These are phyloP conservation scores for Kalmanozyma brasiliensis DNA, from an alignment of 1,284 basidiomycete species.

Conservation along the genomic window DNA sequence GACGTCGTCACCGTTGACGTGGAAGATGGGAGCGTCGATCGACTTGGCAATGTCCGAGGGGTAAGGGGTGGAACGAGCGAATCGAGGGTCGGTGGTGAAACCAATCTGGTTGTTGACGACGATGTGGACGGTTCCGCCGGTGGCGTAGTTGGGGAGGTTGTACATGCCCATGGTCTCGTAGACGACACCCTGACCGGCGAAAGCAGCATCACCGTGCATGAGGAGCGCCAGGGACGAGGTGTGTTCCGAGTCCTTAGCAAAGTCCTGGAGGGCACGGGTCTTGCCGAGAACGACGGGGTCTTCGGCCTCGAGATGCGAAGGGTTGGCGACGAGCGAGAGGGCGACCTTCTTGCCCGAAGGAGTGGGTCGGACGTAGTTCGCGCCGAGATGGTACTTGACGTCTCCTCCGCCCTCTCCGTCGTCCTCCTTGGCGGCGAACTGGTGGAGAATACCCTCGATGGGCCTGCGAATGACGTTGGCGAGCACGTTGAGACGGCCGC, in stretches of 20 bases:
- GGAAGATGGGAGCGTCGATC: conserved; percentile 98
- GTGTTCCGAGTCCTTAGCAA: conserved; percentile 81
- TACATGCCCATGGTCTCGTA: conserved; percentile 99
- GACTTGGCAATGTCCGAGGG: conserved; percentile 99
- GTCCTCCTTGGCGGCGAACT: conserved; percentile 77
- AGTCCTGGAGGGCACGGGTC: conserved; percentile 94
- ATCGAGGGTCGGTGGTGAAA: conserved; percentile 98
- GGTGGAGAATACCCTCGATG: conserved; percentile 96
- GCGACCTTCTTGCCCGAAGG: conserved; percentile 98
- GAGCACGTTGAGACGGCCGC: conserved; percentile 95
- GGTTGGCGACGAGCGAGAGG: conserved; percentile 96
- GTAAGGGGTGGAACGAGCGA: conserved; percentile 96
- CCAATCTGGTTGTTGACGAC: conserved; percentile 99
- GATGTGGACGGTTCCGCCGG: conserved; percentile 96
- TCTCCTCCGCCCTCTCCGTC: conserved; percentile 80
- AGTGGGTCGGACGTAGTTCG: conserved; percentile 97
- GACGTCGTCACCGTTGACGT: conserved; percentile 98
- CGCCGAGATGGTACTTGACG: conserved; percentile 98
- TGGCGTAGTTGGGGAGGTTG: conserved; percentile 92
- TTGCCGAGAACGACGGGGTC: conserved; percentile 98
- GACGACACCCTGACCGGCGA: conserved; percentile 97
- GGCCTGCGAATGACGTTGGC: conserved; percentile 99
- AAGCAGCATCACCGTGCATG: conserved; percentile 97
- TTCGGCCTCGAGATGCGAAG: conserved; percentile 95
- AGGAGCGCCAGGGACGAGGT: conserved; percentile 81